Conservation (phyloP, 2,329 filamentous ascomycete species). For the Hymenoscyphus repandus region DNA sequence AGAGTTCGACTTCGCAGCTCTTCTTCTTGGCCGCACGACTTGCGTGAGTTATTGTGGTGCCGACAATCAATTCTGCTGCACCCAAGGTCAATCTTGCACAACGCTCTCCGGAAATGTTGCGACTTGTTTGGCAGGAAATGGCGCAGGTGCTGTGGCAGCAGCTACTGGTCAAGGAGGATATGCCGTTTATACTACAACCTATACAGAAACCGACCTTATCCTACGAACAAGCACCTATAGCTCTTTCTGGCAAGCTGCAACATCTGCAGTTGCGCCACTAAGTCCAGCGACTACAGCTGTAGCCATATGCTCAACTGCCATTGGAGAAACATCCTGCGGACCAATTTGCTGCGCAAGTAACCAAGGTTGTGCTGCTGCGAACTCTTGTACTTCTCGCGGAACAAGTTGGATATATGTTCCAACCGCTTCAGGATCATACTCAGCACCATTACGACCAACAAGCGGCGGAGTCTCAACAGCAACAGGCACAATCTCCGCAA, state of each 20-base stretch:
- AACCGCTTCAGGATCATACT: constrained; percentile 19
- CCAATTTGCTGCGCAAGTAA: constrained; percentile 63
- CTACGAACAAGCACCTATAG: constrained; percentile 56
- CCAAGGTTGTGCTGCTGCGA: constrained; percentile 55
- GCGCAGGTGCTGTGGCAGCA: constrained; percentile 33
- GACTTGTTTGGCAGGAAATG: constrained; percentile 36
- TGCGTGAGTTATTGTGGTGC: constrained; percentile 51
- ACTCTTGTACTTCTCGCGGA: constrained; percentile 19
- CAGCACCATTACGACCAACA: constrained; percentile 45
- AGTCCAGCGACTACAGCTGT: constrained; percentile 24
- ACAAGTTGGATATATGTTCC: constrained; percentile 34
- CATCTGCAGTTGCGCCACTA: constrained; percentile 6
- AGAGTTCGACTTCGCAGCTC: constrained; percentile 4
- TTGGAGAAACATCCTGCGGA: constrained; percentile 59
- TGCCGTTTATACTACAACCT: constrained; percentile 40
- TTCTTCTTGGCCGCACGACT: constrained; percentile 9
- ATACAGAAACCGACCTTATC: constrained; percentile 47
- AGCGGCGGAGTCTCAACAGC: constrained; percentile 44
- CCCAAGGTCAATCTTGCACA: constrained; percentile 43
- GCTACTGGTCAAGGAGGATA: constrained; percentile 35
- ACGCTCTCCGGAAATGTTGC: constrained; percentile 44
- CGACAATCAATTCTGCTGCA: constrained; percentile 52
- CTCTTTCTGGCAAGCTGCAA: constrained; percentile 38
- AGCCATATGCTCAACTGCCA: constrained; percentile 46
- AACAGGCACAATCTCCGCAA: constrained; percentile 48